Percentiles rank a stretch among this genome's conserved stretches.
Conservation (phyloP, 768 basidiomycete species). For the Pulveroboletus sp. region DNA sequence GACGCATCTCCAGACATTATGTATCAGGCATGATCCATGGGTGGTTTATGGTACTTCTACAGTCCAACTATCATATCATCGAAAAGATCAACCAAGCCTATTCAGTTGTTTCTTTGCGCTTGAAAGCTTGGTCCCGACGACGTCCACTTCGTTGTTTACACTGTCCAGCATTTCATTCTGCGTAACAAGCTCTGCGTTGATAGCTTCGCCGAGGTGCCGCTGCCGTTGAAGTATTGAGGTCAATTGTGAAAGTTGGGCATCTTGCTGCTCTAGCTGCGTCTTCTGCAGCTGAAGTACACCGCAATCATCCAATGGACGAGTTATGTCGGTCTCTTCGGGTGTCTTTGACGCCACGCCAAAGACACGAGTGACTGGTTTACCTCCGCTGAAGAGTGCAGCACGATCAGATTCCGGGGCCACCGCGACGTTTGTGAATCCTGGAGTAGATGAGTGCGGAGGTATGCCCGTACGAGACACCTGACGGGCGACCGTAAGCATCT, state of each 20-base stretch:
- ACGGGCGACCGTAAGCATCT: constrained; percentile 76
- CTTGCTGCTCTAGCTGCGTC: constrained; percentile 78
- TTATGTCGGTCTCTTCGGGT: constrained; percentile 77
- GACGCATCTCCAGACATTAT: constrained; percentile 9
- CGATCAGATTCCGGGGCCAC: constrained; percentile 53
- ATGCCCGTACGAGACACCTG: constrained; percentile 41
- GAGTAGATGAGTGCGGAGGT: constrained; percentile 26
- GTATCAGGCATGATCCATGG: not conserved
- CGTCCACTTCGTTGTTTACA: constrained; percentile 71
- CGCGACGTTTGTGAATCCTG: constrained; percentile 25
- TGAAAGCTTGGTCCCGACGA: constrained; percentile 72
- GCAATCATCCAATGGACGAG: constrained; percentile 80
- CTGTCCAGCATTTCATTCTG: constrained; percentile 88
- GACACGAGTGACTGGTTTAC: constrained; percentile 59
- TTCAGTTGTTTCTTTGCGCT: constrained; percentile 79
- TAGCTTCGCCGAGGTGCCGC: constrained; percentile 80
- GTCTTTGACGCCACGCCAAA: constrained; percentile 60
- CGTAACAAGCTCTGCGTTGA: constrained; percentile 70
- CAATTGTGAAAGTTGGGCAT: constrained; percentile 72
- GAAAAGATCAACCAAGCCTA: constrained; percentile 49
- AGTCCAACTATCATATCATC: constrained; percentile 3
- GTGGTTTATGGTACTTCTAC: constrained; percentile 21
- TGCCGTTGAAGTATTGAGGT: constrained; percentile 82
- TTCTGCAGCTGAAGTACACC: constrained; percentile 80
- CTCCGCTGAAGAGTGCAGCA: constrained; percentile 55